A percentile compares a stretch with the other conserved stretches of the same genome.
phyloP scores from a whole-genome alignment of 306 rosid genomes.

The Ormosia emarginata region DNA sequence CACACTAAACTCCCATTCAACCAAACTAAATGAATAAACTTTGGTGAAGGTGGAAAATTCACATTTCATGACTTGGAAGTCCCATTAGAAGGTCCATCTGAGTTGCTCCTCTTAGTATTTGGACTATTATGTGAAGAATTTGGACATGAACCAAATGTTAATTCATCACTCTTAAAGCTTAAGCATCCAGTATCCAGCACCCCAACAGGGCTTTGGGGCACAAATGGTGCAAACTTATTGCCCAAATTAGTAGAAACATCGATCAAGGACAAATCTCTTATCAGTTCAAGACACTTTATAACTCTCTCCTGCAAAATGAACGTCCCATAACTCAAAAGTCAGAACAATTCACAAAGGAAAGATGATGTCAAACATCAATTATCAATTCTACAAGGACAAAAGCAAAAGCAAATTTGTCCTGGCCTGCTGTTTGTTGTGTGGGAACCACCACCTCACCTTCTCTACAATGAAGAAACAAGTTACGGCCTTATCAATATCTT shows the following conservation, averaged over 20 bases:
- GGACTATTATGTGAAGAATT: slow-evolving; percentile 57
- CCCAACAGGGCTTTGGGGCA: slow-evolving; percentile 79
- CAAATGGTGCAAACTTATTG: slow-evolving; percentile 26
- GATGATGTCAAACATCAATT: slow-evolving; percentile 3
- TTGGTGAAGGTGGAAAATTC: slow-evolving; percentile 48
- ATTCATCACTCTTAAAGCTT: slow-evolving; percentile 79
- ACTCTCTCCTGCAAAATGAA: slow-evolving; percentile 74
- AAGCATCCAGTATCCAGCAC: slow-evolving; percentile 79
- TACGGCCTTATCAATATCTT: slow-evolving; percentile 48
- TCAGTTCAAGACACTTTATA: slow-evolving; percentile 72
- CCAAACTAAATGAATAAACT: slow-evolving; percentile 47
- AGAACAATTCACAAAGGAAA: slow-evolving; percentile 8
- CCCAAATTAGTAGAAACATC: slow-evolving; percentile 35
- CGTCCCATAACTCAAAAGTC: slow-evolving; percentile 4
- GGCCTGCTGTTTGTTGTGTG: not conserved
- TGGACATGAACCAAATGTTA: slow-evolving; percentile 70
- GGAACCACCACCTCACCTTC: slow-evolving; percentile 57
- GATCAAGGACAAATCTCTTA: slow-evolving; percentile 53
- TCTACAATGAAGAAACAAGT: slow-evolving; percentile 49
- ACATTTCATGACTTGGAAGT: slow-evolving; percentile 46
- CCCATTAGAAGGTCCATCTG: slow-evolving; percentile 36
- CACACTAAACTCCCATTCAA: slow-evolving; percentile 61
- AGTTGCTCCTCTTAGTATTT: slow-evolving; percentile 53
- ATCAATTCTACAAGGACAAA: slow-evolving; percentile 15
- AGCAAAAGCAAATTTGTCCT: slow-evolving; percentile 17